Evolutionary conservation across 768 basidiomycete species (phyloP).

Genomic region (Pleurotus pulmonarius): DNA sequence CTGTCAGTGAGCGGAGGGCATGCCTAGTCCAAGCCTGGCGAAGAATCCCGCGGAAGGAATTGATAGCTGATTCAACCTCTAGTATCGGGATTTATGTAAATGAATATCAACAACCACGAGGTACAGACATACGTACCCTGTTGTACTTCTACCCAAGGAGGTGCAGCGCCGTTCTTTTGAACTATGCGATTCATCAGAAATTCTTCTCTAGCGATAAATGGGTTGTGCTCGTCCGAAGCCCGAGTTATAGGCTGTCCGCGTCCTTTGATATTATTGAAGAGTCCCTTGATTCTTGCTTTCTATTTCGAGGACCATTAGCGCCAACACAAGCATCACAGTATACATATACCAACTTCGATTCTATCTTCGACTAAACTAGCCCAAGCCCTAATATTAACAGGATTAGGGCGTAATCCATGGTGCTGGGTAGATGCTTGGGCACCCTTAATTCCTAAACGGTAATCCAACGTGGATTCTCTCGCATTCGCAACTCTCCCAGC

Average conservation of each 20-base stretch:
- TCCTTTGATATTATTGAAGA: slow-evolving; percentile 72
- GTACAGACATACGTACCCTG: slow-evolving; percentile 39
- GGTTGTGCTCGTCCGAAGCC: slow-evolving; percentile 40
- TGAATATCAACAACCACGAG: neutral
- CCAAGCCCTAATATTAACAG: slow-evolving; percentile 72
- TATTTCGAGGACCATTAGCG: slow-evolving; percentile 18
- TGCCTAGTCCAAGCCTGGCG: slow-evolving; percentile 74
- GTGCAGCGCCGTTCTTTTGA: slow-evolving; percentile 75
- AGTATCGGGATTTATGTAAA: neutral
- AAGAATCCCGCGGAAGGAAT: slow-evolving; percentile 61
- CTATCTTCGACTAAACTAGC: slow-evolving; percentile 69
- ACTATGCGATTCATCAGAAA: slow-evolving; percentile 86
- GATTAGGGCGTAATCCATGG: slow-evolving; percentile 37
- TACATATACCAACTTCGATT: slow-evolving; percentile 58
- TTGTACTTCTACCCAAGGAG: slow-evolving; percentile 86
- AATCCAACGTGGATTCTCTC: slow-evolving; percentile 72
- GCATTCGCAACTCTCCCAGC: slow-evolving; percentile 60
- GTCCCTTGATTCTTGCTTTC: slow-evolving; percentile 64
- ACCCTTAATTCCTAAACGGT: slow-evolving; percentile 56
- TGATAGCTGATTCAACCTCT: slow-evolving; percentile 67
- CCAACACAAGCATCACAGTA: neutral
- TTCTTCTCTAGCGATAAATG: slow-evolving; percentile 70
- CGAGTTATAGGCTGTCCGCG: slow-evolving; percentile 41
- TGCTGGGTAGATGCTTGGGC: slow-evolving; percentile 6
- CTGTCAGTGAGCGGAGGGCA: slow-evolving; percentile 57